phyloP scores from a whole-genome alignment of 768 basidiomycete species.

The Xanthoconium purpureum region DNA sequence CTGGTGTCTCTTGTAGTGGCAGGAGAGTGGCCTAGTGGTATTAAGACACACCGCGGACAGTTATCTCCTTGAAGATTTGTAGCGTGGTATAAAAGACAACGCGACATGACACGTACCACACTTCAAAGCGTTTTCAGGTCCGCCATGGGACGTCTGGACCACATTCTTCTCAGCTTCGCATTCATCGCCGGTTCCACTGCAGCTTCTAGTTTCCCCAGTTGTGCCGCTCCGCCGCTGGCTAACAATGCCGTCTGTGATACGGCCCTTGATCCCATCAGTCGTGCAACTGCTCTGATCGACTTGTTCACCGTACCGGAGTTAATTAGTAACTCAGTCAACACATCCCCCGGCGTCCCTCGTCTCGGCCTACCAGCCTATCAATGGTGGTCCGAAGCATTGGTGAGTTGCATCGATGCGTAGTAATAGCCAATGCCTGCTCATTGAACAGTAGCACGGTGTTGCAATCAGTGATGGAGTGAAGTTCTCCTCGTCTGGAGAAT shows the following conservation, averaged over 20 bases:
- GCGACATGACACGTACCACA: background rate
- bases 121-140: background rate
- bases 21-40: too few species aligned
- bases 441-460: slow-evolving; percentile 48
- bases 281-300: slow-evolving; percentile 48
- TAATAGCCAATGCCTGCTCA: background rate
- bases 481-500: slow-evolving; percentile 48
- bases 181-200: background rate
- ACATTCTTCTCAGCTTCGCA: background rate
- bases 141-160: slow-evolving; percentile 3
- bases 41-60: too few species aligned
- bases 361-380: slow-evolving; percentile 56
- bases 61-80: too few species aligned
- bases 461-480: slow-evolving; percentile 50
- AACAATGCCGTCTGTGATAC: slow-evolving; percentile 48
- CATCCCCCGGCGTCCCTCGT: slow-evolving; percentile 45
- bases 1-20: too few species aligned
- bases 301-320: slow-evolving; percentile 51
- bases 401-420: slow-evolving; percentile 22
- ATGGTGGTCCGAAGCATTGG: slow-evolving; percentile 62
- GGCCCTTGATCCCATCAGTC: slow-evolving; percentile 40
- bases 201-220: slow-evolving; percentile 47
- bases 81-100: background rate
- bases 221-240: slow-evolving; percentile 43
- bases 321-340: slow-evolving; percentile 48